phyloP scores from a whole-genome alignment of 2,329 filamentous ascomycete species.

The Epichloe uncinata region DNA sequence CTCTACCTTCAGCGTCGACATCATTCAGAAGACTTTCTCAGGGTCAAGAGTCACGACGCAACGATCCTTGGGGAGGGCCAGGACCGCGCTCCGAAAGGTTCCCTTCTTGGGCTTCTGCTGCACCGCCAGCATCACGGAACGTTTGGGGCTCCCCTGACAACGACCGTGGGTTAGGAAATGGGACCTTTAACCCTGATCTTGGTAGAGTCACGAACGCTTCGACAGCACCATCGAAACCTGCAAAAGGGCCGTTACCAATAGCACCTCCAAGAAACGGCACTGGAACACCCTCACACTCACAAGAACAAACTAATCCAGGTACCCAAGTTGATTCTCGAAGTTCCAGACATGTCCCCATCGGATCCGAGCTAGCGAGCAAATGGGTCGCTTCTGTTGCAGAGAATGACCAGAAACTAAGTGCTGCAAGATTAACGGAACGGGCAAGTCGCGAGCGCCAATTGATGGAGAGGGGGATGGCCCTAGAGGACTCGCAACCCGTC shows the following conservation, averaged over 20 bases:
- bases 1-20: conserved; percentile 7
- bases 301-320: conserved; percentile 14
- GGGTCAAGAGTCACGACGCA: conserved; percentile 19
- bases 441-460: conserved; percentile 30
- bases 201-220: conserved; percentile 31
- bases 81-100: conserved; percentile 33
- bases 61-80: conserved; percentile 25
- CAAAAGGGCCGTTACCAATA: conserved; percentile 31
- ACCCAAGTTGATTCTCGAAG: conserved; percentile 17
- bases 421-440: conserved; percentile 24
- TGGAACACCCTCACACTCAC: conserved; percentile 5
- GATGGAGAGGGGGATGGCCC: conserved; percentile 28
- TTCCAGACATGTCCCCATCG: conserved; percentile 15
- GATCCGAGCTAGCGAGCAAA: conserved; percentile 23
- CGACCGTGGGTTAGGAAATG: conserved; percentile 61
- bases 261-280: conserved; percentile 19
- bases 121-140: conserved; percentile 38
- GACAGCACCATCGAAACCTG: conserved; percentile 18
- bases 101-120: conserved; percentile 33
- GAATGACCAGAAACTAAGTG: conserved; percentile 31
- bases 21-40: conserved; percentile 18
- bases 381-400: conserved; percentile 31
- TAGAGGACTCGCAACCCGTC: conserved; percentile 31
- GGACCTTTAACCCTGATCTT: conserved; percentile 56
- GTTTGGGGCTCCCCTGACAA: conserved; percentile 66